Percentiles rank a stretch among this genome's conserved stretches.
Conservation (phyloP, 2,329 filamentous ascomycete species). For the Bipolaris victoriae region DNA sequence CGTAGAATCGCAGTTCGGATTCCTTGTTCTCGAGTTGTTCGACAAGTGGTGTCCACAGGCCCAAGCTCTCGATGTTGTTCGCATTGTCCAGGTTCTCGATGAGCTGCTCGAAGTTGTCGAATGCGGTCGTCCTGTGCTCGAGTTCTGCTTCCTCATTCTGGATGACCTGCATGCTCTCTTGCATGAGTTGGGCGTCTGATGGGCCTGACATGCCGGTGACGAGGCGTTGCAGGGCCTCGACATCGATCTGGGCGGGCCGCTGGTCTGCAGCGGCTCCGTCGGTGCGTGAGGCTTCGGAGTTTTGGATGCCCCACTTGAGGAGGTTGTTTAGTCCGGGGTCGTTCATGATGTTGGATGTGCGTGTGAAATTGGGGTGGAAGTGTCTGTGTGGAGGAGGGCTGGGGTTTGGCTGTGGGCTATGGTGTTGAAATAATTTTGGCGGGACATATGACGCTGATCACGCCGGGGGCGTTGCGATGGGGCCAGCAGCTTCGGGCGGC, state of each 20-base stretch:
- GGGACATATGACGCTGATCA: slow-evolving; percentile 30
- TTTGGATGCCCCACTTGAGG: slow-evolving; percentile 78
- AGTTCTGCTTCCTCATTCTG: slow-evolving; percentile 53
- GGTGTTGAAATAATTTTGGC: slow-evolving; percentile 31
- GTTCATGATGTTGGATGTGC: slow-evolving; percentile 49
- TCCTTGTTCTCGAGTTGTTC: slow-evolving; percentile 71
- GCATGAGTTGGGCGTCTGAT: slow-evolving; percentile 92
- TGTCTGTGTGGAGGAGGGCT: slow-evolving; percentile 11
- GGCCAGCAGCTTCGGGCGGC: slow-evolving; percentile 30
- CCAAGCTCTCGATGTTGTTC: slow-evolving; percentile 83
- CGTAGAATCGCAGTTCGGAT: slow-evolving; percentile 77
- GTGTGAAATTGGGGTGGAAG: background rate
- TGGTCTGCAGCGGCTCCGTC: slow-evolving; percentile 53
- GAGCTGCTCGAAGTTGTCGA: slow-evolving; percentile 39
- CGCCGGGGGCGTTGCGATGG: slow-evolving; percentile 22
- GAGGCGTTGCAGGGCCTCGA: slow-evolving; percentile 17
- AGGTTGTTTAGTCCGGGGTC: slow-evolving; percentile 74
- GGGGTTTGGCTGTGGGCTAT: slow-evolving; percentile 8
- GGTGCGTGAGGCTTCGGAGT: slow-evolving; percentile 57
- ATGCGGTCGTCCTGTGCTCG: slow-evolving; percentile 27
- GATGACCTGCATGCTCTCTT: slow-evolving; percentile 78
- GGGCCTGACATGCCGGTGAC: slow-evolving; percentile 14
- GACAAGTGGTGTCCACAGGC: slow-evolving; percentile 82
- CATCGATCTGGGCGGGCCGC: slow-evolving; percentile 19
- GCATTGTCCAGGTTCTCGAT: slow-evolving; percentile 77